Evolutionary conservation across 768 basidiomycete species (phyloP).

Genomic region (Boletus rubroflammeus): DNA sequence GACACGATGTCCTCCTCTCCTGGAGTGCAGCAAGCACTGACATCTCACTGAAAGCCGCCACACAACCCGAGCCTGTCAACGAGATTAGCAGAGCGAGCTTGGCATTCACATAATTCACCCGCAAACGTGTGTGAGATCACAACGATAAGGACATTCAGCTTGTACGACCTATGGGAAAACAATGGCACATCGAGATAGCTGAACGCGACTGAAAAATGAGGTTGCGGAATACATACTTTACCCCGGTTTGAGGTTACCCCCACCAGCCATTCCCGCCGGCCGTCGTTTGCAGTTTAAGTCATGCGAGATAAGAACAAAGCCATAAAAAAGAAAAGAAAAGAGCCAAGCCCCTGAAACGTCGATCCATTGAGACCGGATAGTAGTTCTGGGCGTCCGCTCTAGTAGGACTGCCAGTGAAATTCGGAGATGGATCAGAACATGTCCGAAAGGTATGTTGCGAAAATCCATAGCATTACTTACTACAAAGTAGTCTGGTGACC

Average conservation of each 20-base stretch:
- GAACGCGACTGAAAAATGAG: too few relatives aligned
- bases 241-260: too few relatives aligned
- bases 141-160: conserved; percentile 2
- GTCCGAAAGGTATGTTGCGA: neutral
- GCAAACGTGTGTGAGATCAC: neutral
- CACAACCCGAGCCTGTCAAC: neutral
- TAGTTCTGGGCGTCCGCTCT: neutral
- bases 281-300: neutral
- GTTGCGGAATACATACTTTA: neutral
- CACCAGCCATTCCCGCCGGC: too few relatives aligned
- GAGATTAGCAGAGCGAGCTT: neutral
- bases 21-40: neutral
- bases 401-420: too few relatives aligned
- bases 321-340: too few relatives aligned
- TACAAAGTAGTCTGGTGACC: too few relatives aligned
- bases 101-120: neutral
- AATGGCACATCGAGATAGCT: neutral
- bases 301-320: conserved; percentile 2
- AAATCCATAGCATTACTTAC: too few relatives aligned
- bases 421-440: neutral
- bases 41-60: neutral
- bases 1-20: neutral
- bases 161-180: neutral
- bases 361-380: neutral
- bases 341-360: neutral